These are phyloP conservation scores for Borovskyia barvae DNA, from an alignment of 208 protist genomes.

Conservation along the genomic window DNA sequence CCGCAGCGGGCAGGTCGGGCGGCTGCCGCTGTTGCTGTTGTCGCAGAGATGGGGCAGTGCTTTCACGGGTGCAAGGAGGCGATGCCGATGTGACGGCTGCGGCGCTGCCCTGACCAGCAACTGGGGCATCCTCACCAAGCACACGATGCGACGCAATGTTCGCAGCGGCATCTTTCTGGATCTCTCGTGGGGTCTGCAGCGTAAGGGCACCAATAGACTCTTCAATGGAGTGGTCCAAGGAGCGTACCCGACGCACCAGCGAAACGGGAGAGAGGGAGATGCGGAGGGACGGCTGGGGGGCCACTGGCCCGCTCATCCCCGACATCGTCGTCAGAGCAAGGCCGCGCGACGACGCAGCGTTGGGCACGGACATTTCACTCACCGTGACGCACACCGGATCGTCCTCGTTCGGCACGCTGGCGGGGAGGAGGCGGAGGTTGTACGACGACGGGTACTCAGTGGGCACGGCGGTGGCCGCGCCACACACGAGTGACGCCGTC, in stretches of 20 bases:
- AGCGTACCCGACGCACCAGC: slow-evolving; percentile 4
- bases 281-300: background rate
- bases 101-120: background rate
- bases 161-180: background rate
- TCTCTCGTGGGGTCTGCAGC: slow-evolving; percentile 9
- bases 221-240: slow-evolving; percentile 12
- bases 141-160: slow-evolving; percentile 1
- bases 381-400: slow-evolving; percentile 22
- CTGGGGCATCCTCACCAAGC: background rate
- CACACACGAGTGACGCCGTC: background rate
- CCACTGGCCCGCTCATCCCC: background rate
- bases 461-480: background rate
- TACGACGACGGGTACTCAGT: background rate
- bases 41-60: background rate
- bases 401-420: slow-evolving; percentile 17
- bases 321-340: background rate
- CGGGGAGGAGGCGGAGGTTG: slow-evolving; percentile 3
- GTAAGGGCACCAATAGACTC: slow-evolving; percentile 11
- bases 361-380: slow-evolving; percentile 30
- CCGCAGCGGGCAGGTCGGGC: no score
- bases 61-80: background rate
- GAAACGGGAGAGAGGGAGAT: background rate
- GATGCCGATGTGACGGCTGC: background rate
- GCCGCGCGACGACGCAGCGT: slow-evolving; percentile 6
- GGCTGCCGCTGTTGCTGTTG: background rate